phyloP scores from a whole-genome alignment of 768 basidiomycete genomes.

The Coprinopsis strossmayeri region DNA sequence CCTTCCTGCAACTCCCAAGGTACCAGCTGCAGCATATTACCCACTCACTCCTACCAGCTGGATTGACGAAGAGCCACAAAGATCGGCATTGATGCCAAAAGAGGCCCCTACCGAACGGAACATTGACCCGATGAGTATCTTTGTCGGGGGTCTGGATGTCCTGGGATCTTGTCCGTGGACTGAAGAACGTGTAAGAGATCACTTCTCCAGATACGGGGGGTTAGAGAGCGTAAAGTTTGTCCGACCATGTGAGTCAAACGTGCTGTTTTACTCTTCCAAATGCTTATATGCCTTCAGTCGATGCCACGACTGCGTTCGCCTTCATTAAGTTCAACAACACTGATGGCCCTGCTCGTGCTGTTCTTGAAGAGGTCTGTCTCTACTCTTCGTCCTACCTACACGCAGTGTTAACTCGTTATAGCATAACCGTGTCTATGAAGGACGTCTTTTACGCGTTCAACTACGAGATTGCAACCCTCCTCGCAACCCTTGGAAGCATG shows the following conservation, averaged over 20 bases:
- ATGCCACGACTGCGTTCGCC: constrained; percentile 66
- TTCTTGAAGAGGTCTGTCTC: constrained; percentile 54
- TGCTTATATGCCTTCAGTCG: constrained; percentile 30
- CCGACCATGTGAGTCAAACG: constrained; percentile 44
- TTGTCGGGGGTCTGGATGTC: constrained; percentile 71
- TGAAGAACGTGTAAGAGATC: constrained; percentile 48
- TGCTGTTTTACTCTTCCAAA: too few species aligned
- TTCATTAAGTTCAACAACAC: constrained; percentile 67
- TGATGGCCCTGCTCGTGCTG: constrained; percentile 60
- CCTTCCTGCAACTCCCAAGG: constrained; percentile 45
- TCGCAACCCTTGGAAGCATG: constrained; percentile 42
- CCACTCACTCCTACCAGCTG: constrained; percentile 42
- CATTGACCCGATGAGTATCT: constrained; percentile 64
- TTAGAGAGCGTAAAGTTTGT: constrained; percentile 63
- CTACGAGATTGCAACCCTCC: constrained; percentile 61
- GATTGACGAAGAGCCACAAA: constrained; percentile 13
- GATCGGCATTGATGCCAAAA: constrained; percentile 21
- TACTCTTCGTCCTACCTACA: too few species aligned
- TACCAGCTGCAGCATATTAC: too few species aligned
- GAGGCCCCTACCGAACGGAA: constrained; percentile 17
- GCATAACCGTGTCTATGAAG: constrained; percentile 66
- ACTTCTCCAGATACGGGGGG: constrained; percentile 61
- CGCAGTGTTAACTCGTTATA: constrained; percentile 19
- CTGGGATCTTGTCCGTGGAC: constrained; percentile 62
- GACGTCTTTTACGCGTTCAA: constrained; percentile 70